A percentile compares a stretch with the other conserved stretches of the same genome.
Evolutionary conservation across 495 filamentous ascomycete genomes (phyloP).

Genomic region (Penicillium maclennaniae): DNA sequence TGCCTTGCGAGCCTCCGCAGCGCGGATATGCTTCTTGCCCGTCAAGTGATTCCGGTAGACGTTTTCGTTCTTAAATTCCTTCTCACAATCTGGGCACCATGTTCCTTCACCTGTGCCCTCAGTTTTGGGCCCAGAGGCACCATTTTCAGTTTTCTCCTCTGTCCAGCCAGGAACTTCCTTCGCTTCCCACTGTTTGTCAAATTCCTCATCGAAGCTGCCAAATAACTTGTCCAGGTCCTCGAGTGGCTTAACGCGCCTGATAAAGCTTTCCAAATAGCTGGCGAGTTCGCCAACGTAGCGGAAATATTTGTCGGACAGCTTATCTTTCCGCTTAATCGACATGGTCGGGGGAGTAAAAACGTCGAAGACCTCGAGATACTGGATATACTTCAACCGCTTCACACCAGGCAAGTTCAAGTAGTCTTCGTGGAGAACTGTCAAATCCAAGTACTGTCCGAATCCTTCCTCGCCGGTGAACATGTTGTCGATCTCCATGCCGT

Average conservation of each 20-base stretch:
- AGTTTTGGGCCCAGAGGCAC: conserved; percentile 42
- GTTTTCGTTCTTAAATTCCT: conserved; percentile 92
- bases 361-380: conserved; percentile 89
- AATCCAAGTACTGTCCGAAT: conserved; percentile 84
- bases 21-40: conserved; percentile 88
- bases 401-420: conserved; percentile 85
- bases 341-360: conserved; percentile 69
- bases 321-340: conserved; percentile 70
- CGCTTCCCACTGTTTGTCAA: conserved; percentile 75
- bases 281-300: conserved; percentile 76
- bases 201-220: conserved; percentile 69
- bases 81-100: conserved; percentile 88
- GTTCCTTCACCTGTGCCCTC: conserved; percentile 66
- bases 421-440: conserved; percentile 76
- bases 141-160: conserved; percentile 47
- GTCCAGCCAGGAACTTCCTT: conserved; percentile 80
- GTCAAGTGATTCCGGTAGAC: conserved; percentile 85
- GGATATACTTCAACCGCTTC: conserved; percentile 80
- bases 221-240: conserved; percentile 81
- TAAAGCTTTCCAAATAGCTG: conserved; percentile 79
- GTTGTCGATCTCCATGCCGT: conserved; percentile 66
- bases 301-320: conserved; percentile 88
- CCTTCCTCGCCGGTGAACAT: conserved; percentile 96
- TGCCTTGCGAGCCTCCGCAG: conserved; percentile 58
- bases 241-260: conserved; percentile 73